These are phyloP conservation scores for Oxyria digyna DNA, from an alignment of 148 eudicot species.

Conservation along the genomic window DNA sequence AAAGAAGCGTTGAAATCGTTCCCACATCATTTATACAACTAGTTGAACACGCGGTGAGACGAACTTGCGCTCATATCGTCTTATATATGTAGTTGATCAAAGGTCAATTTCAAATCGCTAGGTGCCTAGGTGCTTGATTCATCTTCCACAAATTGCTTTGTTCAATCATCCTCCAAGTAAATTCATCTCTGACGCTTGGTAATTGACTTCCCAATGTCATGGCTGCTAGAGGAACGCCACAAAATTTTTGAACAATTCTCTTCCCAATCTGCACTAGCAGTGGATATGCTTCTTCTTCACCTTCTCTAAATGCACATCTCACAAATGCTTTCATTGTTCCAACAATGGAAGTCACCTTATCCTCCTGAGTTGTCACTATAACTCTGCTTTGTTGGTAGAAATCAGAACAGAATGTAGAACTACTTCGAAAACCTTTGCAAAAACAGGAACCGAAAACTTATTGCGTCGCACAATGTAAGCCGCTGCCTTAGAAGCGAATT, in stretches of 20 bases:
- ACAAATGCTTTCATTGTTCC: conserved; percentile 6
- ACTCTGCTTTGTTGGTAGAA: too few relatives aligned
- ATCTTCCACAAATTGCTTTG: background rate
- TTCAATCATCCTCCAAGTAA: conserved; percentile 8
- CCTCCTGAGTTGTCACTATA: conserved; percentile 17
- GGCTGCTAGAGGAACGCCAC: conserved; percentile 18
- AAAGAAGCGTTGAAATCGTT: too few relatives aligned
- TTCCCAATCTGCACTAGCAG: conserved; percentile 11
- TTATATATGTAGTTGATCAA: conserved; percentile 11
- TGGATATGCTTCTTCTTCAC: background rate
- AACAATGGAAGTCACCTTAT: background rate
- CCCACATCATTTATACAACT: too few relatives aligned
- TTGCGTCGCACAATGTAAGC: too few relatives aligned
- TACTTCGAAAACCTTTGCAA: too few relatives aligned
- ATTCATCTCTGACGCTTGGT: background rate
- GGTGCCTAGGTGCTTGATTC: background rate
- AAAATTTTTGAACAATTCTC: conserved; percentile 11
- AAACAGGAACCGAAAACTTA: too few relatives aligned
- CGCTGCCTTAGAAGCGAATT: too few relatives aligned
- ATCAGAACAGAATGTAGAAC: too few relatives aligned
- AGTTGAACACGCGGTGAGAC: too few relatives aligned
- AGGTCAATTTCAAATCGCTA: conserved; percentile 14
- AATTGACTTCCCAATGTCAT: conserved; percentile 16
- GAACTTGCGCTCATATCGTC: too few relatives aligned
- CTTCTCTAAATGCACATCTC: conserved; percentile 7